Evolutionary conservation across 768 basidiomycete species (phyloP), one percentile per base, ranked within the genome.

Genomic region (Tephrocybe sp.): DNA sequence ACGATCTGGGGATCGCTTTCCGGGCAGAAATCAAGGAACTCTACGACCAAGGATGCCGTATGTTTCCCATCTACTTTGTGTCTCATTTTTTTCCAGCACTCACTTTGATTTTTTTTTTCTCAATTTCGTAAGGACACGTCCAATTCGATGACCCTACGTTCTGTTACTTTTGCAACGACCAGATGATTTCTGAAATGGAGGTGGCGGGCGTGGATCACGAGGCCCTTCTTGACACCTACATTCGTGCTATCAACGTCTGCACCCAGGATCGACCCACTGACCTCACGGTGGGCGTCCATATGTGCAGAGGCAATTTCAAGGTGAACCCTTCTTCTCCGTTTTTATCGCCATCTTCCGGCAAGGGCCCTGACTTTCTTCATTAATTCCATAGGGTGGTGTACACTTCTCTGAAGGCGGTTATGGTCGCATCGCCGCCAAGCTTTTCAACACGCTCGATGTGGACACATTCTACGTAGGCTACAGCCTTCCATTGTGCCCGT

Each of bases 141-240:
- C 79, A 79, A 59, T 66, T 80, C 39, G 79, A 80, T 50, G 78
- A 79, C 58, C 76, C 79, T 0, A 79, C 77, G 0, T 77, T 79
- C 54, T 76, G 74, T 34, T 89, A 83, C 68, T 88, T 88, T 62
- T 91, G 89, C 63, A 74, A 75, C 50, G 81, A 84, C 57, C 74
- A 55, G 32, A 77, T 75, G 73, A 71, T 79, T 36, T 58, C 59
- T 11, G 73, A 66, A 12, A 85, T 90, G 83, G 74, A 76, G 61
- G 74, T 72, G 21, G 79, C 76, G 37, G 81, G 80, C 0, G 73
- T 81, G 17, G 84, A 90, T 66, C 77, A 81, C 15, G 81, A 79
- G 45, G 77, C 77, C 3, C 73, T 90, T 38, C 73, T 91, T 17
- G 79, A 88, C 51, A 80, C 80, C 4, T 89, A 89, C 63, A 81